Conservation (phyloP, 2,329 filamentous ascomycete genomes). For the Colletotrichum sp. region DNA sequence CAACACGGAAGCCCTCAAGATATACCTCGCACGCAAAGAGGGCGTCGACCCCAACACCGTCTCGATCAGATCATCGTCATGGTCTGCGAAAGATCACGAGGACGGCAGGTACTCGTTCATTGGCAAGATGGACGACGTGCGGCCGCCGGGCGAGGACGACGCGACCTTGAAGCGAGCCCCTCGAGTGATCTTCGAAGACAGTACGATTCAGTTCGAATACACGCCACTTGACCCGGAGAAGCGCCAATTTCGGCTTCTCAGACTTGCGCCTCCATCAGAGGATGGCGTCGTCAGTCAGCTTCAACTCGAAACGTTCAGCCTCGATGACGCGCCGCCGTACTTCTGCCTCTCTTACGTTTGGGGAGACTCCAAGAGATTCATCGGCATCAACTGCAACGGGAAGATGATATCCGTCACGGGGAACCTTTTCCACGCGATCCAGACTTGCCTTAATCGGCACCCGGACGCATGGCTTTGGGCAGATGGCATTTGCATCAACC, state of each 20-base stretch:
- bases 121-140: background rate
- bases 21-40: background rate
- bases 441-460: background rate
- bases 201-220: background rate
- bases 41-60: background rate
- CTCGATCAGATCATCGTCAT: background rate
- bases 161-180: background rate
- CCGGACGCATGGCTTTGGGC: slow-evolving; percentile 1
- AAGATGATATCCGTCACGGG: background rate
- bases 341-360: slow-evolving; percentile 10
- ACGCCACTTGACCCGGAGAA: background rate
- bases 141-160: background rate
- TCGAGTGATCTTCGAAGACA: background rate
- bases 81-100: background rate
- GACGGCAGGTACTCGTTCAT: background rate
- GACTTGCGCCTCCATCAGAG: background rate
- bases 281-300: background rate
- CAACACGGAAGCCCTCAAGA: background rate
- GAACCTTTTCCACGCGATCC: background rate
- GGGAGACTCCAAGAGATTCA: background rate
- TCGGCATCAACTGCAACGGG: background rate
- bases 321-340: background rate
- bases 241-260: background rate
- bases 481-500: slow-evolving; percentile 9
- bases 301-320: background rate